Percentiles rank a stretch among this genome's conserved stretches.
Conservation (phyloP, 1,284 basidiomycete species). For the Tilletiopsis washingtonensis region DNA sequence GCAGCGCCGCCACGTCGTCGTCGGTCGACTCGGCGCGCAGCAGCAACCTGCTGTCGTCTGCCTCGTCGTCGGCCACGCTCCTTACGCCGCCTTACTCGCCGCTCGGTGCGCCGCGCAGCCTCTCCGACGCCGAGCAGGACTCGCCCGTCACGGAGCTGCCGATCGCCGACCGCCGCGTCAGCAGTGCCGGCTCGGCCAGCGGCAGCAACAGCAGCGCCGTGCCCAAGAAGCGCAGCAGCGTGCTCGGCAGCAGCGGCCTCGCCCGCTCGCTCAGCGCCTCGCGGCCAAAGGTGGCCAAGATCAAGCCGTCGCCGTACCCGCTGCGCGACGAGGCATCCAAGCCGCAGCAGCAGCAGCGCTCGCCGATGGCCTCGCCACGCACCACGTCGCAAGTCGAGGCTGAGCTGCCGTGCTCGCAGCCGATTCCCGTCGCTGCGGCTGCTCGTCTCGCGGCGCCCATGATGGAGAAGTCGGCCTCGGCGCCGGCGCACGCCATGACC, state of each 20-base stretch:
- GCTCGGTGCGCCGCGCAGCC: conserved; percentile 10
- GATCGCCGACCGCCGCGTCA: not conserved
- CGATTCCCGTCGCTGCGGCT: too few relatives aligned
- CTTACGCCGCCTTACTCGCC: conserved; percentile 32
- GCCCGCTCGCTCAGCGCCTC: conserved; percentile 24
- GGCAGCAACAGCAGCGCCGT: conserved; percentile 22
- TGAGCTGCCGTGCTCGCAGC: conserved; percentile 70
- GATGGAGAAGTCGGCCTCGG: conserved; percentile 46
- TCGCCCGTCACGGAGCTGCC: conserved; percentile 6
- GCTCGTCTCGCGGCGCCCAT: conserved; percentile 57
- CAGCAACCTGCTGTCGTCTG: conserved; percentile 1
- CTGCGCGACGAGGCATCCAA: conserved; percentile 51
- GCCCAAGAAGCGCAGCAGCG: conserved; percentile 15
- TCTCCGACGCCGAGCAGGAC: conserved; percentile 9
- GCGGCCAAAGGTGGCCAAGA: conserved; percentile 15
- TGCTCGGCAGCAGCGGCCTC: conserved; percentile 17
- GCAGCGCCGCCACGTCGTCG: not conserved
- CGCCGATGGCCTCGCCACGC: conserved; percentile 72
- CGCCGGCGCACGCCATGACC: conserved; percentile 16
- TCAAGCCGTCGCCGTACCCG: conserved; percentile 22
- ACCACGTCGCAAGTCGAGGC: conserved; percentile 46
- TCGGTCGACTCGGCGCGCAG: too few relatives aligned
- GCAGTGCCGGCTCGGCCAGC: conserved; percentile 19
- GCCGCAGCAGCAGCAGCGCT: conserved; percentile 85
- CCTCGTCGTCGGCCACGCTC: conserved; percentile 7